Percentiles rank a stretch among this genome's conserved stretches.
phyloP scores from a whole-genome alignment of 164 flowering plant genomes.

The Vitis riparia region DNA sequence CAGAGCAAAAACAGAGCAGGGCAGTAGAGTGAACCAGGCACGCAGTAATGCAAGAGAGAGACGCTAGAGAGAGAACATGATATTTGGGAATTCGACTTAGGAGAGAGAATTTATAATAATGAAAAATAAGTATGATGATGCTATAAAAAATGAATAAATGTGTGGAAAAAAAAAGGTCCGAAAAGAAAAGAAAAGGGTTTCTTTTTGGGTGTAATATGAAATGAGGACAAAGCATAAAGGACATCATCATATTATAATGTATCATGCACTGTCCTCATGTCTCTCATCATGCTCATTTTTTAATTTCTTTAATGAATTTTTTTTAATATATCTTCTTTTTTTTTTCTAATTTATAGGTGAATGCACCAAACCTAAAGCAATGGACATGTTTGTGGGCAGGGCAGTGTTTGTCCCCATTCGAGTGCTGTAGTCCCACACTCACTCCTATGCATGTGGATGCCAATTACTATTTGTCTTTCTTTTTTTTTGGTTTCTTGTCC shows the following conservation, averaged over 20 bases:
- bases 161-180: background rate
- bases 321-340: background rate
- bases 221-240: conserved; percentile 20
- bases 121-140: too few species aligned
- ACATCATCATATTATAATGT: conserved; percentile 7
- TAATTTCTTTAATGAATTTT: background rate
- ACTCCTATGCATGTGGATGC: too few species aligned
- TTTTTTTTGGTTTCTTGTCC: too few species aligned
- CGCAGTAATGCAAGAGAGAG: conserved; percentile 3
- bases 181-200: background rate
- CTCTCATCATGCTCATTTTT: conserved; percentile 15
- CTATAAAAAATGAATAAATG: background rate
- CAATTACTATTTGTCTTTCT: too few species aligned
- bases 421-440: too few species aligned
- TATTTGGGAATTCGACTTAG: conserved; percentile 6
- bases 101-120: conserved; percentile 7
- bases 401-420: background rate
- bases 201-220: conserved; percentile 8
- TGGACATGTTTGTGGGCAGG: conserved; percentile 13
- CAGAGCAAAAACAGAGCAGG: conserved; percentile 12
- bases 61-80: conserved; percentile 10
- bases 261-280: conserved; percentile 20
- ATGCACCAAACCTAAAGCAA: conserved; percentile 1
- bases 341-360: conserved; percentile 9
- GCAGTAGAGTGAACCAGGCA: conserved; percentile 5